Percentiles rank a stretch among this genome's conserved stretches.
These are phyloP conservation scores for Curvularia lunata DNA, from an alignment of 2,329 filamentous ascomycete genomes.

Conservation along the genomic window DNA sequence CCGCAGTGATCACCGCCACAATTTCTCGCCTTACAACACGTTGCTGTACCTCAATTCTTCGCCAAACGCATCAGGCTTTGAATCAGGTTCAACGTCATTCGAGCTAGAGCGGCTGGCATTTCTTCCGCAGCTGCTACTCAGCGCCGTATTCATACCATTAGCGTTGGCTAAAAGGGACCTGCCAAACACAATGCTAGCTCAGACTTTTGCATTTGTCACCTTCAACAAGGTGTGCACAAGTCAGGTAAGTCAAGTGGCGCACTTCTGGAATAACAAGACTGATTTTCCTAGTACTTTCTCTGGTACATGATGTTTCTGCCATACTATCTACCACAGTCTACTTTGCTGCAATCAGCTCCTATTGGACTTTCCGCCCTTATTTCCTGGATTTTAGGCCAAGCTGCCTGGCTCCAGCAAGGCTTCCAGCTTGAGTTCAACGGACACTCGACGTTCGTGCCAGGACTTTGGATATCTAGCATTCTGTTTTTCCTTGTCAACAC, in stretches of 20 bases:
- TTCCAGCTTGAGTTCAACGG: constrained; percentile 67
- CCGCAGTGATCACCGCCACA: constrained; percentile 94
- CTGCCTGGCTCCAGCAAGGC: constrained; percentile 59
- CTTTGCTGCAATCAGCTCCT: constrained; percentile 65
- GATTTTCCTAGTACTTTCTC: constrained; percentile 78
- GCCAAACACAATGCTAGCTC: constrained; percentile 83
- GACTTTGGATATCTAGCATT: constrained; percentile 77
- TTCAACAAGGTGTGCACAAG: constrained; percentile 99
- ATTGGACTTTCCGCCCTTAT: constrained; percentile 69
- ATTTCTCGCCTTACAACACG: constrained; percentile 96
- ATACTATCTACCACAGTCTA: constrained; percentile 83
- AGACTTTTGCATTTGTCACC: constrained; percentile 95
- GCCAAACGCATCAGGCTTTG: constrained; percentile 27
- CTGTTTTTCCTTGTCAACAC: constrained; percentile 85
- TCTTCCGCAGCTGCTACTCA: constrained; percentile 82
- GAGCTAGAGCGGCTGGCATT: constrained; percentile 83
- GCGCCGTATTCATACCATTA: constrained; percentile 76
- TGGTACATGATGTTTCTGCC: constrained; percentile 97
- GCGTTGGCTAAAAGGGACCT: constrained; percentile 81
- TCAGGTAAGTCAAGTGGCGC: constrained; percentile 67
- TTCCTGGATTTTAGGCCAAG: constrained; percentile 78
- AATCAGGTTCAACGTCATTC: constrained; percentile 50
- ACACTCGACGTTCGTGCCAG: constrained; percentile 80
- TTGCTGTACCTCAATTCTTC: constrained; percentile 87
- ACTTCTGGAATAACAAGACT: constrained; percentile 2